Conservation (phyloP, 768 basidiomycete genomes). For the Suillus hirtellus region DNA sequence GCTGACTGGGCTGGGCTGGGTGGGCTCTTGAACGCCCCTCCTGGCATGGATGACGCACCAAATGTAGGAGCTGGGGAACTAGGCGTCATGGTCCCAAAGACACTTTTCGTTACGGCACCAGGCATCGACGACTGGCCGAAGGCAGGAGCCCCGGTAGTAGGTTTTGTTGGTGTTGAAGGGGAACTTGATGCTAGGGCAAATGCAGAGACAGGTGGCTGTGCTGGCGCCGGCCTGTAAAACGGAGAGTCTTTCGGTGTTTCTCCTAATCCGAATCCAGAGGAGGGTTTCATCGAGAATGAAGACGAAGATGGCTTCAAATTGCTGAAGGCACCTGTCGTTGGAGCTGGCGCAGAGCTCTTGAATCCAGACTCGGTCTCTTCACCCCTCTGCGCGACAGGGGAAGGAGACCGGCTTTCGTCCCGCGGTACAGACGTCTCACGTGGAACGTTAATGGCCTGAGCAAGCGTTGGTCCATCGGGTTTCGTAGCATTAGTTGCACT, state of each 20-base stretch:
- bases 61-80: slow-evolving; percentile 34
- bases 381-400: slow-evolving; percentile 19
- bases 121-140: slow-evolving; percentile 43
- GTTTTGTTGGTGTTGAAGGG: slow-evolving; percentile 26
- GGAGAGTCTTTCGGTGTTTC: slow-evolving; percentile 47
- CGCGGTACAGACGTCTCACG: slow-evolving; percentile 18
- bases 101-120: slow-evolving; percentile 21
- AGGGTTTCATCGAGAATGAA: slow-evolving; percentile 37
- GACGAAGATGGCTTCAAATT: slow-evolving; percentile 34
- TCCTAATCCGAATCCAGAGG: slow-evolving; percentile 35
- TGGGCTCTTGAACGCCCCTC: slow-evolving; percentile 20
- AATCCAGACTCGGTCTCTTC: slow-evolving; percentile 14
- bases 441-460: slow-evolving; percentile 7
- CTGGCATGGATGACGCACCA: slow-evolving; percentile 37
- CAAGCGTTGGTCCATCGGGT: slow-evolving; percentile 12
- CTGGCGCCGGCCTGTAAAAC: slow-evolving; percentile 46
- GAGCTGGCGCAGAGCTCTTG: slow-evolving; percentile 26
- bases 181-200: slow-evolving; percentile 34
- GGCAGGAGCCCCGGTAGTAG: slow-evolving; percentile 26
- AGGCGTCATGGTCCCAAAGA: slow-evolving; percentile 20
- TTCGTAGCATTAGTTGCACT: slow-evolving; percentile 12
- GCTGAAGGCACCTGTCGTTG: slow-evolving; percentile 41
- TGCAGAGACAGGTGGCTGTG: slow-evolving; percentile 37
- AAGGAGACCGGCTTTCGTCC: slow-evolving; percentile 32
- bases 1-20: slow-evolving; percentile 15